phyloP scores from a whole-genome alignment of 2,329 filamentous ascomycete genomes.

The Colletotrichum lini region DNA sequence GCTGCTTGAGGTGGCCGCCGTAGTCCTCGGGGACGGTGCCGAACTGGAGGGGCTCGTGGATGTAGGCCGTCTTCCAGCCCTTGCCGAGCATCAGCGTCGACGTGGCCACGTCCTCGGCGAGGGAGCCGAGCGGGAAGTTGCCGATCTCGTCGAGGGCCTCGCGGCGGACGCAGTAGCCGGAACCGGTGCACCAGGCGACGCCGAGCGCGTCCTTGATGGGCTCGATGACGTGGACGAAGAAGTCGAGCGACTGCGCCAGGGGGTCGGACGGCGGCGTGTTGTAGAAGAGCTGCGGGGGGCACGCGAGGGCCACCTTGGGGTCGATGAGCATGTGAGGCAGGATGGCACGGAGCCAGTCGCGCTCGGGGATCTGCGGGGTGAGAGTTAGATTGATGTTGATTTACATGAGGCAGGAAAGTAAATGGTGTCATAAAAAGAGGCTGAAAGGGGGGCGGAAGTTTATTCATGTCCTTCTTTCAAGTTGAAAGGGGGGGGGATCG shows the following conservation, averaged over 20 bases:
- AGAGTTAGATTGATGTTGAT: slow-evolving; percentile 9
- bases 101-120: slow-evolving; percentile 73
- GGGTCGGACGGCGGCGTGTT: slow-evolving; percentile 72
- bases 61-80: slow-evolving; percentile 74
- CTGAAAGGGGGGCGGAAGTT: not conserved
- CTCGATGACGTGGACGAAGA: slow-evolving; percentile 69
- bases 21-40: slow-evolving; percentile 72
- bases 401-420: not conserved
- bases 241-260: slow-evolving; percentile 70
- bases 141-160: slow-evolving; percentile 72
- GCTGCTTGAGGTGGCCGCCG: slow-evolving; percentile 69
- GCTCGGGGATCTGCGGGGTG: slow-evolving; percentile 67
- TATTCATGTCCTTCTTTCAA: not conserved
- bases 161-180: slow-evolving; percentile 73
- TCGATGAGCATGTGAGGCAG: slow-evolving; percentile 73
- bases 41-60: slow-evolving; percentile 72
- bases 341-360: slow-evolving; percentile 70
- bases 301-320: slow-evolving; percentile 70
- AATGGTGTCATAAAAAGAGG: too few relatives aligned
- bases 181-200: slow-evolving; percentile 76
- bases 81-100: slow-evolving; percentile 71
- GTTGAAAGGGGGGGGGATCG: too few relatives aligned
- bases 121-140: slow-evolving; percentile 71
- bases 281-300: slow-evolving; percentile 74
- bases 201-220: slow-evolving; percentile 66